phyloP scores from a whole-genome alignment of 2,329 filamentous ascomycete genomes.

The Fusarium sp. region DNA sequence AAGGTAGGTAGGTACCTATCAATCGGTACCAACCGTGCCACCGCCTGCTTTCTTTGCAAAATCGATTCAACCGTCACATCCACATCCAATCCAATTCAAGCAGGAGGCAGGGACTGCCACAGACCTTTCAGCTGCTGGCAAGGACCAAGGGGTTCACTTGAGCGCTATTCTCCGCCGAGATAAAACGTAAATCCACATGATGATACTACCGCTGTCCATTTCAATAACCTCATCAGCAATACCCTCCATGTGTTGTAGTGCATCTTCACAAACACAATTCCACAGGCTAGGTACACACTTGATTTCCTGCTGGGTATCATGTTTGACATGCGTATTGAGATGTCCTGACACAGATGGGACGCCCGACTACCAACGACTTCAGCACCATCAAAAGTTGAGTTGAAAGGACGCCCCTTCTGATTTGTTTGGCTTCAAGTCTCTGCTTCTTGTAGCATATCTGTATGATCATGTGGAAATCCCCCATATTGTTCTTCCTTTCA shows the following conservation, averaged over 20 bases:
- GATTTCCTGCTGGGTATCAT: not conserved
- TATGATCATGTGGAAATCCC: not conserved
- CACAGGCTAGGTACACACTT: not conserved
- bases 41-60: not conserved
- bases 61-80: not conserved
- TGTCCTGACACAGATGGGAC: not conserved
- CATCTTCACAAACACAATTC: not conserved
- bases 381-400: not conserved
- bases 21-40: constrained; percentile 15
- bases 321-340: not conserved
- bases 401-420: not conserved
- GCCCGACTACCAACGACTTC: not conserved
- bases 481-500: constrained; percentile 3
- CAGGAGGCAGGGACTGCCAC: not conserved
- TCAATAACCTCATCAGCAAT: not conserved
- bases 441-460: not conserved
- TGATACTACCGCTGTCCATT: not conserved
- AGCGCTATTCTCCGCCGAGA: constrained; percentile 28
- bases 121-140: not conserved
- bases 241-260: not conserved
- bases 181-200: not conserved
- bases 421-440: not conserved
- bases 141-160: constrained; percentile 19
- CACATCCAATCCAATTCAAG: constrained; percentile 2
- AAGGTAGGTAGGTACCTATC: constrained; percentile 8